phyloP scores from a whole-genome alignment of 2,329 filamentous ascomycete genomes.

The Akanthomyces dipterigenus region DNA sequence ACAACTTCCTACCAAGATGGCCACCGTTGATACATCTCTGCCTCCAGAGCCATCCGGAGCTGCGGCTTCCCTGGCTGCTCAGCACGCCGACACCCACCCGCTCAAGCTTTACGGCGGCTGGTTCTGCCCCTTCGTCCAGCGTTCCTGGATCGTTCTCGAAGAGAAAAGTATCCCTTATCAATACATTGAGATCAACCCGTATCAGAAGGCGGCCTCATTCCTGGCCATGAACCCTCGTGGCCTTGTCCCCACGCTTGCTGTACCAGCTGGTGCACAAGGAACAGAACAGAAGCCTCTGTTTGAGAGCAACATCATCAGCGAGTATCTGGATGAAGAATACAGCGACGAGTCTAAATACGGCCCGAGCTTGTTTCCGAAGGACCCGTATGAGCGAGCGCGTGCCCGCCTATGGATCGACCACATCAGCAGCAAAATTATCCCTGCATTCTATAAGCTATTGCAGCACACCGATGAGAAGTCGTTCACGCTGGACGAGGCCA shows the following conservation, averaged over 20 bases:
- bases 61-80: slow-evolving; percentile 39
- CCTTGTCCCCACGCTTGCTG: slow-evolving; percentile 63
- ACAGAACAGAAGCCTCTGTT: slow-evolving; percentile 53
- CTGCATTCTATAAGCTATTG: slow-evolving; percentile 58
- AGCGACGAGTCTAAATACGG: slow-evolving; percentile 35
- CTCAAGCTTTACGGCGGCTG: slow-evolving; percentile 67
- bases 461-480: slow-evolving; percentile 46
- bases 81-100: slow-evolving; percentile 39
- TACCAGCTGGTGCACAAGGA: slow-evolving; percentile 29
- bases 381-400: slow-evolving; percentile 58
- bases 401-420: slow-evolving; percentile 71
- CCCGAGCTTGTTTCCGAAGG: slow-evolving; percentile 48
- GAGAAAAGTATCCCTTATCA: slow-evolving; percentile 70
- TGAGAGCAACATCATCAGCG: slow-evolving; percentile 65
- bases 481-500: slow-evolving; percentile 45
- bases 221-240: slow-evolving; percentile 68
- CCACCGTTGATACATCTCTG: slow-evolving; percentile 42
- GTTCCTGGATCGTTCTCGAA: slow-evolving; percentile 64
- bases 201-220: slow-evolving; percentile 63
- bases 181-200: slow-evolving; percentile 73
- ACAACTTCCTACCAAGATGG: slow-evolving; percentile 25
- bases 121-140: slow-evolving; percentile 68
- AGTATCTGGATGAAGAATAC: slow-evolving; percentile 70
- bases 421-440: slow-evolving; percentile 58
- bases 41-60: slow-evolving; percentile 40